Base-by-base conservation (phyloP, 2,329 filamentous ascomycete species). In the Ophiostoma sp. region DNA sequence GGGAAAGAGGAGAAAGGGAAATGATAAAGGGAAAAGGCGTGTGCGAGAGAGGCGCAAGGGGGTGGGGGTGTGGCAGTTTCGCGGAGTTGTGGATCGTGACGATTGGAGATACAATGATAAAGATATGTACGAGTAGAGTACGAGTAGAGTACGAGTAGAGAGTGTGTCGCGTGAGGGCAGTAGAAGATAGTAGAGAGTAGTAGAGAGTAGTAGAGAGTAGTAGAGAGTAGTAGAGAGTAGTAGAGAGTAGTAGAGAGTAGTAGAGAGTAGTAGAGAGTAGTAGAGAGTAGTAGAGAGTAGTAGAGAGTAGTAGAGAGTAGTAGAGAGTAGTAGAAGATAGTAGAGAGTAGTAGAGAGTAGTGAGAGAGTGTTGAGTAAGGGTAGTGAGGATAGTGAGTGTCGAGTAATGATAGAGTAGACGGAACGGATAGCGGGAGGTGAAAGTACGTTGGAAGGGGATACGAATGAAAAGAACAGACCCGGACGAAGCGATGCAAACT, bases 61-160 rank as follows among this genome's bases (percentile, higher is more conserved):
- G 62, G 63, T 11, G 63, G 63, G 63, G 63, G 63, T 45, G 63
- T 64, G 63, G 62, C 42, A 18, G 63, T 64, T 64, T 64, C 41
- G 63, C 42, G 40, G 40, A 64, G 63, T 27, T 27, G 27, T 64
- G 63, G 63, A 64, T 42, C 42, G 42, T 36, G 55, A 38, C 36
- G 38, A 40, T 41, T 41, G 60, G 14, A n/a, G 60, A 41, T 41
- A 41, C 27, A 27, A 27, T 27, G 27, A 27, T 27, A 27, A 27
- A 27, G 27, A 27, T 27, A 27, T 27, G 27, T 27, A 27, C 2
- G 11, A 16, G 47, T 52, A 14, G 11, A 44, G 42, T 44, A 52
- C n/a, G 3, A 1, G n/a, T 14, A 52, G 12, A 16, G 47, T 14
- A n/a, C n/a, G n/a, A n/a, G 27, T 27, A 1, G 27, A 27, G 27